phyloP scores from a whole-genome alignment of 2,329 filamentous ascomycete species.

The Purpureocillium takamizusanense region DNA sequence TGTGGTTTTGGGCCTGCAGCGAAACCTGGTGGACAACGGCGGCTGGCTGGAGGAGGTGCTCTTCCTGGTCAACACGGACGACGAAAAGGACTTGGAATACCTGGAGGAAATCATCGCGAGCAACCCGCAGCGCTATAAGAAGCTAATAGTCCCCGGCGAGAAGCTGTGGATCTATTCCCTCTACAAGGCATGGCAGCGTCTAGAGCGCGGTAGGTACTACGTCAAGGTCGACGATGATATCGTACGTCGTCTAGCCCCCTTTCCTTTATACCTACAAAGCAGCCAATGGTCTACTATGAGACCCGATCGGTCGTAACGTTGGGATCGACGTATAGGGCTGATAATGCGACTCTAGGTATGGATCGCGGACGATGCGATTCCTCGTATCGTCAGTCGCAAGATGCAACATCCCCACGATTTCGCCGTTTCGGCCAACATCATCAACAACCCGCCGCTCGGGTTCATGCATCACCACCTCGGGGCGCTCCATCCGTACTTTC shows the following conservation, averaged over 20 bases:
- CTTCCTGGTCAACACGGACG: not conserved
- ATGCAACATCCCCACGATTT: not conserved
- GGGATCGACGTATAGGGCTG: too few relatives aligned
- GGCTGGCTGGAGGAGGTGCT: constrained; percentile 1
- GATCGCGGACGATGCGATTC: not conserved
- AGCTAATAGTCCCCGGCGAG: not conserved
- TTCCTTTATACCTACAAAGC: too few relatives aligned
- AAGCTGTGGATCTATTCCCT: not conserved
- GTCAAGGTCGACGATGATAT: constrained; percentile 2
- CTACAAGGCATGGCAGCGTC: constrained; percentile 1
- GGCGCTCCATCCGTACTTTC: not conserved
- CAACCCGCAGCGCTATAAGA: not conserved
- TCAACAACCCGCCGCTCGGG: constrained; percentile 2
- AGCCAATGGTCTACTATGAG: too few relatives aligned
- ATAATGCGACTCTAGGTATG: too few relatives aligned
- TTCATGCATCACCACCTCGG: not conserved
- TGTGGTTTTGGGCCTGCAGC: too few relatives aligned
- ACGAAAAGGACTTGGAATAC: not conserved
- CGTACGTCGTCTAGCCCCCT: not conserved
- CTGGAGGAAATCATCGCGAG: not conserved
- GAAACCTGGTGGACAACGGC: not conserved
- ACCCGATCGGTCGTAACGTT: too few relatives aligned
- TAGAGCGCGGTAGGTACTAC: constrained; percentile 1
- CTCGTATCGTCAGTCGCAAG: not conserved
- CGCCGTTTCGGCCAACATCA: not conserved